Conservation (phyloP, 306 rosid genomes). For the Acacia confusa region DNA sequence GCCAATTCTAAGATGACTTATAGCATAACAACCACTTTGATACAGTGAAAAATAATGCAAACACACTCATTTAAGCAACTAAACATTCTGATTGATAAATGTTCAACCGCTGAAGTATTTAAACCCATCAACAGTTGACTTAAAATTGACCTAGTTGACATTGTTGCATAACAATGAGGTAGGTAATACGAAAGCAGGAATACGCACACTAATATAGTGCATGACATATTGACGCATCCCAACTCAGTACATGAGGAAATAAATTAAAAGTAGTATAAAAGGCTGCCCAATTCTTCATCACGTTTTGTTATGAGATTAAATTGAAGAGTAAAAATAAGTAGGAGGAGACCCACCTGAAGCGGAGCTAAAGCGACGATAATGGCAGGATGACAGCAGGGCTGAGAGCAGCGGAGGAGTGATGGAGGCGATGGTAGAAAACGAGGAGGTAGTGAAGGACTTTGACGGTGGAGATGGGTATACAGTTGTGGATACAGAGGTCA, state of each 20-base stretch:
- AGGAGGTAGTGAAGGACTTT: not conserved
- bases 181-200: not conserved
- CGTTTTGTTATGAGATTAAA: not conserved
- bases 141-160: not conserved
- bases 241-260: no score
- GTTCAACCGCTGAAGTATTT: not conserved
- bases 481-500: not conserved
- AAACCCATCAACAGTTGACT: not conserved
- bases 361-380: conserved; percentile 40
- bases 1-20: not conserved
- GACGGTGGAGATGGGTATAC: not conserved
- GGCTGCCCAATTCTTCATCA: not conserved
- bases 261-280: not conserved
- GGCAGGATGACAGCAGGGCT: conserved; percentile 1
- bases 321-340: not conserved
- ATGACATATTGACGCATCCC: not conserved
- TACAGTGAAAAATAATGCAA: not conserved
- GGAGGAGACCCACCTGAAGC: conserved; percentile 33
- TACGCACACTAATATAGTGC: not conserved
- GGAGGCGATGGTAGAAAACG: conserved; percentile 26
- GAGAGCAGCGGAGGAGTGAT: conserved; percentile 34
- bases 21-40: not conserved
- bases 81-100: not conserved
- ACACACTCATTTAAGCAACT: not conserved
- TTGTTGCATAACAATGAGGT: not conserved